These are phyloP conservation scores for Ammopiptanthus mongolicus DNA, from an alignment of 306 rosid species.

Conservation along the genomic window DNA sequence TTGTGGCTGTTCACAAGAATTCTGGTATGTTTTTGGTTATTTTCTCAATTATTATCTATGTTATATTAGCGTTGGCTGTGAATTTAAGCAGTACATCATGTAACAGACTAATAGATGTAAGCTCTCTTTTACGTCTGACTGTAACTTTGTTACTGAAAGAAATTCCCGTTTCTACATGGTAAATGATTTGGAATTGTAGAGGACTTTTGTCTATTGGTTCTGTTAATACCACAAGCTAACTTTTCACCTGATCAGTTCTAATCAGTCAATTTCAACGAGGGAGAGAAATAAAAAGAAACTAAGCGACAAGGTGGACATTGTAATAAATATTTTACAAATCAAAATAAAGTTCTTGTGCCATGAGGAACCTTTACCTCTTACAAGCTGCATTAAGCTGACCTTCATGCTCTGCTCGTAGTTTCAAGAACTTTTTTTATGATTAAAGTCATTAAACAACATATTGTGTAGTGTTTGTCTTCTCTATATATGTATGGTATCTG, in stretches of 20 bases:
- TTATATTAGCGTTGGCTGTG: neutral
- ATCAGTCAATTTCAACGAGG: neutral
- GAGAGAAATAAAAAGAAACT: neutral
- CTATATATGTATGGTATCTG: neutral
- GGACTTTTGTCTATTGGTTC: slow-evolving; percentile 17
- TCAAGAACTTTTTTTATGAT: neutral
- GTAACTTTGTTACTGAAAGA: neutral
- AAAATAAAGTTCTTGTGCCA: neutral
- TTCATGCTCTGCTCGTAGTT: neutral
- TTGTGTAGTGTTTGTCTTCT: neutral
- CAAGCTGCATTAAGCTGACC: slow-evolving; percentile 8
- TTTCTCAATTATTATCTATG: slow-evolving; percentile 13
- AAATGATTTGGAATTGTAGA: slow-evolving; percentile 11
- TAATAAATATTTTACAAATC: slow-evolving; percentile 10
- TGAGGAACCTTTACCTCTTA: neutral
- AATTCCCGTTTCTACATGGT: neutral
- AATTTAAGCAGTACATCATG: neutral
- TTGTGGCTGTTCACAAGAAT: slow-evolving; percentile 49
- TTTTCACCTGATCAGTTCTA: neutral
- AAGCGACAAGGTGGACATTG: neutral
- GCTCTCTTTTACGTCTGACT: slow-evolving; percentile 13
- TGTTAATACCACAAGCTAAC: neutral
- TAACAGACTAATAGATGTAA: neutral
- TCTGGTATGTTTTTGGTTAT: slow-evolving; percentile 39
- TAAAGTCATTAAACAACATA: neutral